These are phyloP conservation scores for Kernera saxatilis DNA, from an alignment of 345 rosid species.

Conservation along the genomic window DNA sequence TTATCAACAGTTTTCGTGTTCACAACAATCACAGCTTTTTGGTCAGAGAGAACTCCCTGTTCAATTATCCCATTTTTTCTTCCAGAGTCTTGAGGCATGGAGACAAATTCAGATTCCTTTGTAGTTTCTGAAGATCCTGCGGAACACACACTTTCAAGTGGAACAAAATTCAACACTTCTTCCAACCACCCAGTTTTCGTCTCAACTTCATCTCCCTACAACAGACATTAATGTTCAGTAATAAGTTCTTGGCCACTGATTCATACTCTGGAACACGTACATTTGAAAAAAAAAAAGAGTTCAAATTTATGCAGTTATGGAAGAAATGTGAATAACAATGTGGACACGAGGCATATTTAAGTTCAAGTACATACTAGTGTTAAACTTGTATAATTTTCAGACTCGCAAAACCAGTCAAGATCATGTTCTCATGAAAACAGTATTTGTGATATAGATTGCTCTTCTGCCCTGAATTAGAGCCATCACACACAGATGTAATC, in stretches of 20 bases:
- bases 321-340: not conserved
- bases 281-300: not conserved
- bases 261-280: not conserved
- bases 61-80: slow-evolving; percentile 35
- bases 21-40: slow-evolving; percentile 49
- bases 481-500: not conserved
- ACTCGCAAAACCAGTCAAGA: slow-evolving; percentile 1
- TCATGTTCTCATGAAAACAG: slow-evolving; percentile 1
- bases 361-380: slow-evolving; percentile 2
- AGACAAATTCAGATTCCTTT: slow-evolving; percentile 32
- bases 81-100: slow-evolving; percentile 34
- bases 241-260: not conserved
- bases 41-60: slow-evolving; percentile 29
- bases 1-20: slow-evolving; percentile 70
- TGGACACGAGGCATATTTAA: not conserved
- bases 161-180: slow-evolving; percentile 40
- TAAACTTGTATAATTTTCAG: not conserved
- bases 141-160: slow-evolving; percentile 31
- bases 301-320: not conserved
- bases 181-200: slow-evolving; percentile 34
- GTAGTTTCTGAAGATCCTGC: slow-evolving; percentile 31
- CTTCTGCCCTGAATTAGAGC: not conserved
- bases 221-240: not conserved
- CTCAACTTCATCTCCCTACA: slow-evolving; percentile 37
- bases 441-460: not conserved